phyloP scores from a whole-genome alignment of 371 early-diverging fungal genomes.

The Mortierella sp. region DNA sequence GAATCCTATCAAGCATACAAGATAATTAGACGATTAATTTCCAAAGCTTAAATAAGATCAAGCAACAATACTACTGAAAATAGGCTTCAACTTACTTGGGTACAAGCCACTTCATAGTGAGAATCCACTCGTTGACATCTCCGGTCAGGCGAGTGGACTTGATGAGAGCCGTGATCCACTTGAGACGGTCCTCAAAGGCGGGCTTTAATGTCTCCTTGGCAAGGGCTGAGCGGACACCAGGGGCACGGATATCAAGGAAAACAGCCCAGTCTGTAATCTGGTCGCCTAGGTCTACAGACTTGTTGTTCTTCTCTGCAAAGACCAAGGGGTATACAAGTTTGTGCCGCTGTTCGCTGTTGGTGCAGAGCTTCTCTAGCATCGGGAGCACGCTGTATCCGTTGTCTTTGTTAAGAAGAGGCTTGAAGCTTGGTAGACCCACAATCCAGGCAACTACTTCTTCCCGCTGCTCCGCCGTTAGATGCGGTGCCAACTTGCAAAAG shows the following conservation, averaged over 20 bases:
- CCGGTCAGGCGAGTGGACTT: constrained; percentile 25
- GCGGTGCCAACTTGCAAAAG: constrained; percentile 23
- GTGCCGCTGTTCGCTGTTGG: constrained; percentile 42
- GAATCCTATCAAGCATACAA: constrained; percentile 32
- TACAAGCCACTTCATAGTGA: constrained; percentile 49
- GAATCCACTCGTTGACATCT: constrained; percentile 44
- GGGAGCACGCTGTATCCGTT: constrained; percentile 9
- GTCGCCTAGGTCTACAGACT: constrained; percentile 33
- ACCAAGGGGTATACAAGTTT: constrained; percentile 39
- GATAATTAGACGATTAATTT: not conserved
- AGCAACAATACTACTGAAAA: not conserved
- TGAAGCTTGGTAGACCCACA: constrained; percentile 27
- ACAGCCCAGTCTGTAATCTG: constrained; percentile 34
- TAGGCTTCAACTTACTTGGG: constrained; percentile 36
- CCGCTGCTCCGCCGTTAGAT: constrained; percentile 30
- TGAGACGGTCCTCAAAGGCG: constrained; percentile 53
- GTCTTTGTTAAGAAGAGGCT: constrained; percentile 17
- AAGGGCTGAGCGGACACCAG: constrained; percentile 29
- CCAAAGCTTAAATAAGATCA: not conserved
- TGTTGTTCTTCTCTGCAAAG: constrained; percentile 41
- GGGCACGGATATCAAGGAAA: constrained; percentile 47
- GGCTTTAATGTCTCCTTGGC: constrained; percentile 50
- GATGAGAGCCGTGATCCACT: constrained; percentile 45
- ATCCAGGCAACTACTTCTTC: constrained; percentile 34
- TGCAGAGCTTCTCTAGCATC: constrained; percentile 26